Evolutionary conservation across 495 filamentous ascomycete genomes (phyloP), one percentile per base, ranked within the genome.

Genomic region (Penicillium turbatum): DNA sequence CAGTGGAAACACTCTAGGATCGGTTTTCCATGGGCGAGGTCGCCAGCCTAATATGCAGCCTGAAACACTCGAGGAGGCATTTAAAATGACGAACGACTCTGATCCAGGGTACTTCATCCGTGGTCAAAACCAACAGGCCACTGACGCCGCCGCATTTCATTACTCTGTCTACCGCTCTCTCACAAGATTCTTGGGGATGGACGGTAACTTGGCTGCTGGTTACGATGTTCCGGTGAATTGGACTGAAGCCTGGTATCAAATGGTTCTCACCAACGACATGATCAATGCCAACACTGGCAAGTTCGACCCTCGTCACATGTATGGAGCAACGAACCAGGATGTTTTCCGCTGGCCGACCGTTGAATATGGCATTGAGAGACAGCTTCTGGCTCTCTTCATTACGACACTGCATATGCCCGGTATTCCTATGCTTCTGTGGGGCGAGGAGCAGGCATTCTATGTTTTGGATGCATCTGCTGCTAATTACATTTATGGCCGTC

Each of bases 281-380:
- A 61, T 79, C 53, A 88, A 87, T 53, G 73, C 82, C 5, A 83
- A 85, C 61, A 86, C 79, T 2, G 84, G 82, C 41, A 69, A 78
- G 50, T 87, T 87, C 51, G 86, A 89, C 58, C 86, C 86, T 5
- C 76, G 86, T 12, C 85, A 89, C 60, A 79, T 88, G 75, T 88
- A 81, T 44, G 86, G 86, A 26, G 75, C 74, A 2, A 85, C 82
- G 6, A 88, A 88, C 59, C 86, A 89, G 66, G 86, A 89, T 60
- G 84, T 89, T 5, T 87, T 89, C 64, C 79, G 86, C 8, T 89
- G 86, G 86, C 86, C 86, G 7, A 74, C 82, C 3, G 73, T 89
- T 42, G 68, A 76, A n/a, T 72, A 79, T 48, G 86, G 86, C 6
- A 78, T 80, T 1, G 77, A 87, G 61, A 78, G 82, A 46, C 75